A percentile compares a stretch with the other conserved stretches of the same genome.
Evolutionary conservation across 305 asterid species (phyloP).

Genomic region (Plantago lanceolata): DNA sequence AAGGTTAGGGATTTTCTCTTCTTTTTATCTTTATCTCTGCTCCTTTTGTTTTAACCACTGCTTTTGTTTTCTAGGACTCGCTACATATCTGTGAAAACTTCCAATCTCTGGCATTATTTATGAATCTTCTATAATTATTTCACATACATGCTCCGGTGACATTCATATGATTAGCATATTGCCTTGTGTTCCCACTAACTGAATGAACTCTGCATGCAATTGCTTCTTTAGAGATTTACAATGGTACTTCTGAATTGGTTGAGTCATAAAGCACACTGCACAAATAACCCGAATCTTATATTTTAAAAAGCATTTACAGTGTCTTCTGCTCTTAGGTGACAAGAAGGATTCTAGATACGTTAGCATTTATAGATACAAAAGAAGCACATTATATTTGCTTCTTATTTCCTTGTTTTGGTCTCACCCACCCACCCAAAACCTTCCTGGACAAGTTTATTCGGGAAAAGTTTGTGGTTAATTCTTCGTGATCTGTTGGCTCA

Average conservation of each 20-base stretch:
- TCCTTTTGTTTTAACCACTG: neutral
- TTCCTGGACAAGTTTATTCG: neutral
- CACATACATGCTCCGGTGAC: neutral
- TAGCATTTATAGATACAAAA: no score
- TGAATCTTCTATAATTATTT: neutral
- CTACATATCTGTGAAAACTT: neutral
- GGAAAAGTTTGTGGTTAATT: neutral
- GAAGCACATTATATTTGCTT: neutral
- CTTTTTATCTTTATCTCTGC: neutral
- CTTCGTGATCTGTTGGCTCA: neutral
- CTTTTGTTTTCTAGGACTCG: neutral
- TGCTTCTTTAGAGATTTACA: neutral
- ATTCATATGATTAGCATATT: neutral
- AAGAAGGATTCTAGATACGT: neutral
- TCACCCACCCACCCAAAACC: neutral
- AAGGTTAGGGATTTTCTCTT: conserved; percentile 38
- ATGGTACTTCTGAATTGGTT: neutral
- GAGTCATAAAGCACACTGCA: no score
- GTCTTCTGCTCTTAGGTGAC: neutral
- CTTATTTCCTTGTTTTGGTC: neutral
- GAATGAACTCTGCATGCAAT: neutral
- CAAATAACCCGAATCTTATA: no score
- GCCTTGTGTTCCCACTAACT: neutral
- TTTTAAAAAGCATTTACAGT: neutral
- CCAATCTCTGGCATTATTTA: neutral